These are phyloP conservation scores for Sonneratia caseolaris DNA, from an alignment of 345 rosid genomes.

Conservation along the genomic window DNA sequence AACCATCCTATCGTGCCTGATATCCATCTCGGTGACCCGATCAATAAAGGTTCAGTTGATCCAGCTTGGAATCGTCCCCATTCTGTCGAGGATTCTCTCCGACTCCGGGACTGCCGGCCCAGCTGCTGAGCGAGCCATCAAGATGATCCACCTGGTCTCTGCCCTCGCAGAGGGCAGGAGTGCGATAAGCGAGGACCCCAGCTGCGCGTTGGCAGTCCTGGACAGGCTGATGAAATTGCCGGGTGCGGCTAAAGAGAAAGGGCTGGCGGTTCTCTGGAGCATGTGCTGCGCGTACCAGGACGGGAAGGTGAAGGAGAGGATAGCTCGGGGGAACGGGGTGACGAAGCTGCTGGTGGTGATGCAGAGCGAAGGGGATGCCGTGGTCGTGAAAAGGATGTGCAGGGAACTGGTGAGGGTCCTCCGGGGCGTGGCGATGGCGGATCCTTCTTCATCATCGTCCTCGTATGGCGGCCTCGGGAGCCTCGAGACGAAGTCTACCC, in stretches of 20 bases:
- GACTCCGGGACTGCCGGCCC: constrained; percentile 8
- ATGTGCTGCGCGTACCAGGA: constrained; percentile 34
- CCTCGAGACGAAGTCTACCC: constrained; percentile 32
- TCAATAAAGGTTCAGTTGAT: constrained; percentile 26
- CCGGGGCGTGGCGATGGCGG: constrained; percentile 13
- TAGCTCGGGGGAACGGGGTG: constrained; percentile 29
- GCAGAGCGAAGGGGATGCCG: constrained; percentile 31
- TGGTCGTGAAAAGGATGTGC: constrained; percentile 30
- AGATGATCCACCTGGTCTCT: constrained; percentile 22
- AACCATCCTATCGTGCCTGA: constrained; percentile 25
- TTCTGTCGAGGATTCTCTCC: constrained; percentile 17
- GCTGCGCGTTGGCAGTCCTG: constrained; percentile 28
- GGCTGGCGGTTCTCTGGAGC: constrained; percentile 39
- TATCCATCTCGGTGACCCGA: constrained; percentile 18
- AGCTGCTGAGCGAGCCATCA: constrained; percentile 27
- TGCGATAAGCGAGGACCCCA: constrained; percentile 27
- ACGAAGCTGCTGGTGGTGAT: constrained; percentile 33
- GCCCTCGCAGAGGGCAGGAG: constrained; percentile 30
- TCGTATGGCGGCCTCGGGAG: constrained; percentile 13
- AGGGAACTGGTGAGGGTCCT: constrained; percentile 36
- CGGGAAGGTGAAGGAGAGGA: constrained; percentile 24
- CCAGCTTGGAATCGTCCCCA: constrained; percentile 20
- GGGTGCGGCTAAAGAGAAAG: constrained; percentile 32
- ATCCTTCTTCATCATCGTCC: not conserved
- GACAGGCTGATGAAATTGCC: constrained; percentile 29